phyloP scores from a whole-genome alignment of 176 grass and related monocot species.

The sorghum (Sorghum bicolor) region Sorghum_bicolor_NCBIv3 NC_012872.2:67948501-67949000 shows the following conservation, averaged over 20 bases:
- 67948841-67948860: background rate
- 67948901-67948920: background rate
- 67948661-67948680: background rate
- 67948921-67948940: background rate
- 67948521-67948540: constrained; percentile 95
- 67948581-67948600: background rate
- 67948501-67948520: constrained; percentile 63
- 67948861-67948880: background rate
- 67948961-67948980: background rate
- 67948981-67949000: background rate
- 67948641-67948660: background rate
- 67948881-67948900: background rate
- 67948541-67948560: constrained; percentile 79
- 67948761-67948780: constrained; percentile 28
- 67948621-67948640: background rate
- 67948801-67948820: background rate
- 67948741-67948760: background rate
- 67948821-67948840: background rate
- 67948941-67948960: constrained; percentile 17
- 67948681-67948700: background rate
- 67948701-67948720: background rate
- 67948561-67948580: constrained; percentile 70
- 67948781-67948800: background rate
- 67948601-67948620: background rate
- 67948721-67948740: background rate